phyloP scores from a whole-genome alignment of 177 flowering plant species.

The Telopea speciosissima region DNA sequence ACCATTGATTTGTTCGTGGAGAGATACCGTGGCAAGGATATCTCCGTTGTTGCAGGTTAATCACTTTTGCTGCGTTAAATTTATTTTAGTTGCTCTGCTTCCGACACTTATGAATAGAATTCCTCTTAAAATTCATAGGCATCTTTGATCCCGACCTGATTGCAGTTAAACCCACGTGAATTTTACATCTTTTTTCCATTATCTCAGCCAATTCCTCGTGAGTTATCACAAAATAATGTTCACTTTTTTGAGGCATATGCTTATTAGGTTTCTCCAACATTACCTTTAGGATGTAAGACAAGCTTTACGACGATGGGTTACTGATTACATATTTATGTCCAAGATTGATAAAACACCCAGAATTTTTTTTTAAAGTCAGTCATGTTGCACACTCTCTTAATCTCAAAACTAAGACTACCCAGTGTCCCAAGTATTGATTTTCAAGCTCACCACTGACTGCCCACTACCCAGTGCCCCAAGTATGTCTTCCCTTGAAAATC shows the following conservation, averaged over 20 bases:
- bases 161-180: background rate
- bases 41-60: conserved; percentile 88
- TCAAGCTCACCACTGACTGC: background rate
- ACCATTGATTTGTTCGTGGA: conserved; percentile 93
- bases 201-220: background rate
- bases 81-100: background rate
- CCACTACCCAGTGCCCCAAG: too few relatives aligned
- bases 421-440: background rate
- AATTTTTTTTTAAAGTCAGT: background rate
- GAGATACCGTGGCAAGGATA: conserved; percentile 63
- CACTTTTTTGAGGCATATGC: background rate
- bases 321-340: background rate
- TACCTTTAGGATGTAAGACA: background rate
- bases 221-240: background rate
- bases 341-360: background rate
- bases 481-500: background rate
- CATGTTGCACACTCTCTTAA: background rate
- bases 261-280: background rate
- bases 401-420: background rate
- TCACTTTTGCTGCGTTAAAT: background rate
- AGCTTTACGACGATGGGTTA: background rate
- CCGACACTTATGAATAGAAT: too few relatives aligned
- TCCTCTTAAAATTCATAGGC: too few relatives aligned
- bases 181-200: background rate
- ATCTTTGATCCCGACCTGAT: background rate